Percentiles rank a stretch among this genome's conserved stretches.
phyloP scores from a whole-genome alignment of 768 basidiomycete species.

The Amanita jacksonii region DNA sequence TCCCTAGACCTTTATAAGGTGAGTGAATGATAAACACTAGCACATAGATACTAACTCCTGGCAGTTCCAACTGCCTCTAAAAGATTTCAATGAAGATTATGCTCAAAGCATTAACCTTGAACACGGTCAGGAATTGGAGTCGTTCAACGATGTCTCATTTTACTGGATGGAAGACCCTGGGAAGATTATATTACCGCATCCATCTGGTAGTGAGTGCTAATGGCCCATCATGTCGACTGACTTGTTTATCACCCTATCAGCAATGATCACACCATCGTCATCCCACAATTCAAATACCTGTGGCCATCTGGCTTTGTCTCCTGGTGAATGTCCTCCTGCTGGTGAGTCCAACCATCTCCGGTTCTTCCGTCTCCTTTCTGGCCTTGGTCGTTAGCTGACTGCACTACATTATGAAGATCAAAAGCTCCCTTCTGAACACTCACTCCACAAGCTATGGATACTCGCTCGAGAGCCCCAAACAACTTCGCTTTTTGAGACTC shows the following conservation, averaged over 20 bases:
- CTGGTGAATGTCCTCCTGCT: no score
- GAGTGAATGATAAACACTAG: not conserved
- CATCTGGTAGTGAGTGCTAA: not conserved
- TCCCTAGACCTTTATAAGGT: conserved; percentile 1
- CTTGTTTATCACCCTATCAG: conserved; percentile 2
- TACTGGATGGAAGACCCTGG: not conserved
- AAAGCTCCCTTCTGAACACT: conserved; percentile 4
- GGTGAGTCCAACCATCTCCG: not conserved
- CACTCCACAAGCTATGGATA: conserved; percentile 14
- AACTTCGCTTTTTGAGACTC: conserved; percentile 18
- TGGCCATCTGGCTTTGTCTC: conserved; percentile 1
- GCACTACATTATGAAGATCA: conserved; percentile 5
- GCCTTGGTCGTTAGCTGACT: conserved; percentile 2
- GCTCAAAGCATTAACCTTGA: conserved; percentile 1
- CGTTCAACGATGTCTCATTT: not conserved
- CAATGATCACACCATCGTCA: conserved; percentile 1
- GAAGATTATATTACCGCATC: not conserved
- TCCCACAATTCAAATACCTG: not conserved
- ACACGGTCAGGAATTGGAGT: not conserved
- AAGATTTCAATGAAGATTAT: not conserved
- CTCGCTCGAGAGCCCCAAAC: conserved; percentile 11
- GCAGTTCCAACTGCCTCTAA: conserved; percentile 1
- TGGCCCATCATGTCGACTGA: not conserved
- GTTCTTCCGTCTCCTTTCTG: not conserved
- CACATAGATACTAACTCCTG: not conserved